A percentile compares a stretch with the other conserved stretches of the same genome.
Evolutionary conservation across 768 basidiomycete genomes (phyloP).

Genomic region (Russula emetica): DNA sequence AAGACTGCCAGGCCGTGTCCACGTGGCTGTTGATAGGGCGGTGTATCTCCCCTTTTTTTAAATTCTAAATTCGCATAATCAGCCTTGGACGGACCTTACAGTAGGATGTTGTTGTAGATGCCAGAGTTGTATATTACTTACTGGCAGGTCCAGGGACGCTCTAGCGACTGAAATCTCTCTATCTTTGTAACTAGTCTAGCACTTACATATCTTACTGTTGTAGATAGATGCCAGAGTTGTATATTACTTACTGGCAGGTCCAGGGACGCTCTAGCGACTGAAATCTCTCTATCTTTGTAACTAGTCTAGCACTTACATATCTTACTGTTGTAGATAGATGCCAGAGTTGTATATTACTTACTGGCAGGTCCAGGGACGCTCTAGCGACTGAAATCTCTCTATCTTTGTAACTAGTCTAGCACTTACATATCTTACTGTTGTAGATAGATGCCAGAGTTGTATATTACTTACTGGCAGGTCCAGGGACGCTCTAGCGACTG

Average conservation of each 20-base stretch:
- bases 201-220: too few species aligned
- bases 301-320: background rate
- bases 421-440: too few species aligned
- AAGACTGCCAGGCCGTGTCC: conserved; percentile 18
- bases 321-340: too few species aligned
- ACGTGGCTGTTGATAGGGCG: conserved; percentile 12
- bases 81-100: background rate
- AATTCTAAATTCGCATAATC: background rate
- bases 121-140: too few species aligned
- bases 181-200: background rate
- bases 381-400: background rate
- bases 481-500: background rate
- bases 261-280: background rate
- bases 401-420: background rate
- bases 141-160: background rate
- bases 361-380: background rate
- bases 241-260: too few species aligned
- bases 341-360: too few species aligned
- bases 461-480: too few species aligned
- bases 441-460: too few species aligned
- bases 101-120: background rate
- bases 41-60: background rate
- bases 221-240: too few species aligned
- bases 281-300: background rate
- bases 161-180: background rate